A percentile compares a stretch with the other conserved stretches of the same genome.
Conservation (phyloP, 2,329 filamentous ascomycete species). For the Arthrobotrys sinensis region DNA sequence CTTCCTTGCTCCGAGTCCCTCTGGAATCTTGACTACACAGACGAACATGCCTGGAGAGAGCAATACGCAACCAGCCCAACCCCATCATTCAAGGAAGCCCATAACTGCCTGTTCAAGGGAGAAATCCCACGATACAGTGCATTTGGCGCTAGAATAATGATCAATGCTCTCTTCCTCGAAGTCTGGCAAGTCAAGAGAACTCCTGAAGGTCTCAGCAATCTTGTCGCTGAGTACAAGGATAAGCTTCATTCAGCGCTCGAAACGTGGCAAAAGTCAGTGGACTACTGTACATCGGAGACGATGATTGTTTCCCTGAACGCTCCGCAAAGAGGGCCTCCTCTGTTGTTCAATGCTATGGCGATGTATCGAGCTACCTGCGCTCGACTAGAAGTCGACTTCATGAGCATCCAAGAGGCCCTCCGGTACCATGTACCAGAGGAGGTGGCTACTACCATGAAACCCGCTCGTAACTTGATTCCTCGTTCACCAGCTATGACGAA, state of each 20-base stretch:
- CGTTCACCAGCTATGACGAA: slow-evolving; percentile 98
- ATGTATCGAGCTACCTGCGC: slow-evolving; percentile 95
- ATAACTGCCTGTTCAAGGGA: slow-evolving; percentile 95
- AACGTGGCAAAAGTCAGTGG: slow-evolving; percentile 98
- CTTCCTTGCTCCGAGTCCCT: slow-evolving; percentile 93
- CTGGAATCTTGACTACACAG: slow-evolving; percentile 87
- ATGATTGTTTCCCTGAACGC: slow-evolving; percentile 91
- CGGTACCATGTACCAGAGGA: slow-evolving; percentile 98
- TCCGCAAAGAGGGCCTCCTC: slow-evolving; percentile 93
- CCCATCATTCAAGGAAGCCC: slow-evolving; percentile 91
- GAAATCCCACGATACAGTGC: slow-evolving; percentile 92
- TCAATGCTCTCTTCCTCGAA: slow-evolving; percentile 97
- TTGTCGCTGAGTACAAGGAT: slow-evolving; percentile 87
- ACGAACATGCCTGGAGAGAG: slow-evolving; percentile 88
- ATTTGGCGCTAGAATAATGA: slow-evolving; percentile 97
- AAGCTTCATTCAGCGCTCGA: slow-evolving; percentile 95
- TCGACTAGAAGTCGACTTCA: slow-evolving; percentile 93
- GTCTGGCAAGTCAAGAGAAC: slow-evolving; percentile 99
- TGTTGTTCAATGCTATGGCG: slow-evolving; percentile 98
- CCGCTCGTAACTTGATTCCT: slow-evolving; percentile 92
- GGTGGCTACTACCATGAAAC: slow-evolving; percentile 95
- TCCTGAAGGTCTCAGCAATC: slow-evolving; percentile 95
- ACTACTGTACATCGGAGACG: slow-evolving; percentile 91
- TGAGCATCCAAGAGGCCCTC: slow-evolving; percentile 94
- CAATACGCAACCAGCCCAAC: slow-evolving; percentile 79